Percentiles rank a stretch among this genome's conserved stretches.
phyloP scores from a whole-genome alignment of 495 filamentous ascomycete genomes.

The Oidiodendron maius region DNA sequence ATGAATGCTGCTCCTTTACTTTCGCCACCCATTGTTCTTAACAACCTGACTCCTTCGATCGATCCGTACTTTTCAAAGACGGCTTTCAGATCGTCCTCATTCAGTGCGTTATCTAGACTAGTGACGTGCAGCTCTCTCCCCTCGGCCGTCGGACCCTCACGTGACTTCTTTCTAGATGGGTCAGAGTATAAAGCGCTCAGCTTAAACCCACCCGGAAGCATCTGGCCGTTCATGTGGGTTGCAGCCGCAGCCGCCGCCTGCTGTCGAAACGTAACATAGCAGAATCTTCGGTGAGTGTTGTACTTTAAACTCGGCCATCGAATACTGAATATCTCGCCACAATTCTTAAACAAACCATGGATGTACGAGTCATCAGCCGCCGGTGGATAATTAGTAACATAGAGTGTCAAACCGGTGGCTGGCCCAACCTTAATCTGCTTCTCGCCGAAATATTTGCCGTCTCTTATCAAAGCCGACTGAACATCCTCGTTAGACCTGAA shows the following conservation, averaged over 20 bases:
- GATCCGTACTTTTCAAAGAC: conserved; percentile 70
- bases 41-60: conserved; percentile 61
- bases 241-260: conserved; percentile 58
- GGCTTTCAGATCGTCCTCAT: conserved; percentile 60
- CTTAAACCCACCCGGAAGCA: conserved; percentile 56
- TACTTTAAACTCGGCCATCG: conserved; percentile 88
- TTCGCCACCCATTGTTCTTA: conserved; percentile 54
- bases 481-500: conserved; percentile 78
- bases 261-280: conserved; percentile 81
- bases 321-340: conserved; percentile 76
- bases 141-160: conserved; percentile 78
- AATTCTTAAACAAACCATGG: conserved; percentile 65
- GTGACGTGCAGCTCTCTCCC: conserved; percentile 80
- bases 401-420: conserved; percentile 73
- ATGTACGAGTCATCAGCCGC: conserved; percentile 78
- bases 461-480: conserved; percentile 68
- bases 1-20: conserved; percentile 74
- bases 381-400: conserved; percentile 86
- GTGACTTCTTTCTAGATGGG: conserved; percentile 66
- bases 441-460: conserved; percentile 68
- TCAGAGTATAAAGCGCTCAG: conserved; percentile 79
- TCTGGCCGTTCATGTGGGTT: conserved; percentile 61
- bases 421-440: conserved; percentile 64
- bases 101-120: conserved; percentile 61
- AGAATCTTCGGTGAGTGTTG: conserved; percentile 84